phyloP scores from a whole-genome alignment of 257 asterid species.

The Solanum virginianum region DNA sequence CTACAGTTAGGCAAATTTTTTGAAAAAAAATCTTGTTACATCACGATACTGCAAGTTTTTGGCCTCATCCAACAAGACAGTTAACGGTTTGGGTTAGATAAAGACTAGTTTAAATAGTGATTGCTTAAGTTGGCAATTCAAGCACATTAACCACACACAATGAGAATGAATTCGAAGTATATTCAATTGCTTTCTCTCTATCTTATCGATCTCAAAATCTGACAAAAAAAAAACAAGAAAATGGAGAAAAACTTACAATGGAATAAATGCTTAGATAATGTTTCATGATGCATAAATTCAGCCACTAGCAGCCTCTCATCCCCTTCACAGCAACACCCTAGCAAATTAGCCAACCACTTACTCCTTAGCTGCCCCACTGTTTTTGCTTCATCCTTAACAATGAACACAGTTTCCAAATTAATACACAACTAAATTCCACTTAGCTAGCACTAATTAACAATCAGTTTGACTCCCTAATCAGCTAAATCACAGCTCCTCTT shows the following conservation, averaged over 20 bases:
- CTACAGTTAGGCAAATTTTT: not conserved
- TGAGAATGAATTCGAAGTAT: not conserved
- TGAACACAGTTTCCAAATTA: not conserved
- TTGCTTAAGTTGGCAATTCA: not conserved
- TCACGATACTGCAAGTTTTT: not conserved
- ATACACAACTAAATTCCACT: not conserved
- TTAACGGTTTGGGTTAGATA: not conserved
- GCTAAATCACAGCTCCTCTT: not conserved
- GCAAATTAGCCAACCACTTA: slow-evolving; percentile 28
- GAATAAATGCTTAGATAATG: slow-evolving; percentile 34
- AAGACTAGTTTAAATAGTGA: not conserved
- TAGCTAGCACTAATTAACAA: not conserved
- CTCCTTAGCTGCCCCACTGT: slow-evolving; percentile 36
- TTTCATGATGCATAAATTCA: slow-evolving; percentile 39
- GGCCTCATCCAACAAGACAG: not conserved
- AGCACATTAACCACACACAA: not conserved
- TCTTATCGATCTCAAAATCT: not conserved
- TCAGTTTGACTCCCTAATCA: not conserved
- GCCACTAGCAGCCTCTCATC: slow-evolving; percentile 35
- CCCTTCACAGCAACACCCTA: slow-evolving; percentile 38
- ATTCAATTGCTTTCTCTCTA: not conserved
- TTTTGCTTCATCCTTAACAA: slow-evolving; percentile 28
- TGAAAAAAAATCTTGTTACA: not conserved
- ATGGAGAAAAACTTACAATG: slow-evolving; percentile 21
- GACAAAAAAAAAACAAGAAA: not conserved